Base-by-base conservation (phyloP, 306 rosid species). In the Citrullus mucosospermus region DNA sequence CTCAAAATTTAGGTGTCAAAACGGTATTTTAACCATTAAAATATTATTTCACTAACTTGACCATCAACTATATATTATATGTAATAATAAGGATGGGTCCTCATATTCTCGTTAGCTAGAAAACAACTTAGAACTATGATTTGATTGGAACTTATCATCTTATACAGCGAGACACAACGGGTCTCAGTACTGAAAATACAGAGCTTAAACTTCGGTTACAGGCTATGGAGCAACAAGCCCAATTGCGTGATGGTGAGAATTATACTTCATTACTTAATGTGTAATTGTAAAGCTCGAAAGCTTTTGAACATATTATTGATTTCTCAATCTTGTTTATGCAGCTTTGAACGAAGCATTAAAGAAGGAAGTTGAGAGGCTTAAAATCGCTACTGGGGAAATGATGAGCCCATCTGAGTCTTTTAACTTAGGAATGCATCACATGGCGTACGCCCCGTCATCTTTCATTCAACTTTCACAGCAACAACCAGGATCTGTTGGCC, bases 191-290 rank as follows among this genome's bases (percentile, higher is more conserved):
- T 53, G 99, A 96, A 86, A 96, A 96, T 77, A 90, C 98, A 36
- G 96, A 96, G 89, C 99, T 96, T 78, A 96, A 93, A 84, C 91
- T 88, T 83, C 96, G 99, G 8, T 82, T 96, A 76, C 98, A 93
- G 83, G 91, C 94, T 82, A 92, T 96, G 99, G 99, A 96, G 79
- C 99, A 96, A 85, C 99, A 96, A 74, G 99, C 98, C 71, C 98
- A 93, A 80, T 88, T 93, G 84, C 96, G 98, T 10, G 97, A 96
- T 76, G 96, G 99, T 96, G 87, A 81, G 83, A 68, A 59, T 68
- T 53, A 41, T 20, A 73, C 28, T 75, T 50, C 51, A 7, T 28
- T 20, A 62, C 54, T 67, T 32, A 48, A 25, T 75, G 8, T 72
- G 78, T 16, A 32, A 51, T 3, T 73, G 61, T 30, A 16, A 30